Evolutionary conservation across 139 green algal species (phyloP), one percentile per base, ranked within the genome.

Genomic region (Diplosphaera chodatii): DNA sequence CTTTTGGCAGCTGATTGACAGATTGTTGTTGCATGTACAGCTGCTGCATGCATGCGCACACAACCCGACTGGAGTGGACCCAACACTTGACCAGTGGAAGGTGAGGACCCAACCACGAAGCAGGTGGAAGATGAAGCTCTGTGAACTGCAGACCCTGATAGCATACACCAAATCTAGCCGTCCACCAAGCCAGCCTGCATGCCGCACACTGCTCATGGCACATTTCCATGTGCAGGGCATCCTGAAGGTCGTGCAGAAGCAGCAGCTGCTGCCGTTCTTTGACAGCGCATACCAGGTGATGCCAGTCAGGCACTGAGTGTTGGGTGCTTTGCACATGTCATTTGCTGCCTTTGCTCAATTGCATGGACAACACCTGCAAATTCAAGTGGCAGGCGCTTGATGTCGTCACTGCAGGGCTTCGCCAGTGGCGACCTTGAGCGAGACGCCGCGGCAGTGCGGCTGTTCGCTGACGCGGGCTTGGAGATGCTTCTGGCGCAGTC

Each of bases 1-100:
- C 37, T 48, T 8, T 21, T 21, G 10, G 8, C 37, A 25, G 8
- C 10, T 59, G 16, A 59, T 21, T 25, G 48, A 59, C 16, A 22
- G 67, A 70, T 1, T 88, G 73, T 82, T 34, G 37, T 48, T 6
- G 37, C 37, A 20, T 27, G 74, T 96, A 27, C 85, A 97, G 64
- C 79, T 98, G 66, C 83, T 98, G 74, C 92, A 97, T 73, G 92
- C 88, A 28, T 96, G 91, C 72, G 92, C 92, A 10, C 92, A 97
- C 85, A 98, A 98, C 83, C 93, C 93, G 69, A 68, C 87, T 4
- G 90, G 91, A 22, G 92, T 97, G 72, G 92, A 97, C 88, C 92
- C 92, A 73, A 94, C 87, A 2, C 55, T 67, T 1, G 85, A 95
- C 72, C 90, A 97, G 82, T 97, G 92, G 92, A 21, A 59, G 48